phyloP scores from a whole-genome alignment of 345 rosid genomes.

The Pistacia vera region DNA sequence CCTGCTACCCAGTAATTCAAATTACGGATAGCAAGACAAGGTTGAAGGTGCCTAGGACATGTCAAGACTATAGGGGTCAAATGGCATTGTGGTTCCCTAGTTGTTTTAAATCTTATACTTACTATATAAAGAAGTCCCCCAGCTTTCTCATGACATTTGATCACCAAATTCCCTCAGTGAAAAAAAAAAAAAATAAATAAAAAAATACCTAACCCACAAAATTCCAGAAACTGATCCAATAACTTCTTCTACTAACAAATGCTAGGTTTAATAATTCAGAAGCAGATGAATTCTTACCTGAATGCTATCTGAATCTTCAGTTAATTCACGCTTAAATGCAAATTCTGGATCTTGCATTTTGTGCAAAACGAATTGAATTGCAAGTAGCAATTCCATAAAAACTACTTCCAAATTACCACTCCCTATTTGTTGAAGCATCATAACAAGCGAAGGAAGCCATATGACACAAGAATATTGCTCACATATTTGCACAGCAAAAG shows the following conservation, averaged over 20 bases:
- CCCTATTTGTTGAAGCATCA: constrained; percentile 51
- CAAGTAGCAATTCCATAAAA: constrained; percentile 49
- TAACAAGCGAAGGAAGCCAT: constrained; percentile 89
- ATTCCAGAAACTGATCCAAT: neutral
- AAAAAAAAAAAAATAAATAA: neutral
- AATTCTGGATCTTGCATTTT: constrained; percentile 87
- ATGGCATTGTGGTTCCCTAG: neutral
- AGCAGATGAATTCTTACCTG: constrained; percentile 53
- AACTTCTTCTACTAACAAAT: neutral
- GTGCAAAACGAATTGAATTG: constrained; percentile 57
- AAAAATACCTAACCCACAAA: neutral
- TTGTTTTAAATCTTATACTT: neutral
- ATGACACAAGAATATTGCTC: constrained; percentile 70
- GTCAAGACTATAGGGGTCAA: neutral
- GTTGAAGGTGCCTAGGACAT: neutral
- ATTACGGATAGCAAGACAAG: neutral
- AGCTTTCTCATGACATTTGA: neutral
- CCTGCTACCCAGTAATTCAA: too few species aligned
- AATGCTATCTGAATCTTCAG: constrained; percentile 55
- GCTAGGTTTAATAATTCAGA: neutral
- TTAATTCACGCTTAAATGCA: constrained; percentile 58
- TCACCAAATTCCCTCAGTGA: neutral
- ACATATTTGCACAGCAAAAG: constrained; percentile 73
- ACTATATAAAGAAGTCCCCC: neutral
- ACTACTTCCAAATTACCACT: constrained; percentile 36